Base-by-base conservation (phyloP, 306 rosid genomes). In the Trichosanthes truncata region DNA sequence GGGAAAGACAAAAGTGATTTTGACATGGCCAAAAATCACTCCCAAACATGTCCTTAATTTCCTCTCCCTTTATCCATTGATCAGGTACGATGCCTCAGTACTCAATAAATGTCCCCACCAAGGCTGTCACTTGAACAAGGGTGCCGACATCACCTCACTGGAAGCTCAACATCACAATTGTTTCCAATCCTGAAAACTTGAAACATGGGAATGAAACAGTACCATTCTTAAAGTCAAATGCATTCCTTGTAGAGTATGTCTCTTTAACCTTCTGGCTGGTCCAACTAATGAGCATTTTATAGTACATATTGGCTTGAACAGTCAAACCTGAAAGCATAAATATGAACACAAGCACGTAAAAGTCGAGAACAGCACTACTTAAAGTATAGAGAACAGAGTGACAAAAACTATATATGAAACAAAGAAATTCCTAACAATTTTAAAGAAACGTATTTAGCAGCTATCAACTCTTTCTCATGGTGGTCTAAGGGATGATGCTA, bases 191-290 rank as follows among this genome's bases (percentile, higher is more conserved):
- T 75, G 76, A 75, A 75, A 75, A 75, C n/a, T 4, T 10, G 41
- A 82, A 60, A 76, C 35, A 71, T 33, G 69, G 65, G 56, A 79
- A 76, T 48, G 72, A 66, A 26, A 43, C 69, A 78, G 38, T 84
- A 92, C 97, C 95, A 52, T 91, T 81, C 75, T 94, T 92, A 78
- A 94, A 94, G 85, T 94, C 98, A 84, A 94, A 94, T 45, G 95
- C 95, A 84, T 92, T 94, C 67, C 80, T 87, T 36, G 89, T 88
- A 59, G 90, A 84, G 86, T 88, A 85, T 29, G 93, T 82, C 76
- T 94, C 97, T 86, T 94, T 94, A 55, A 94, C 81, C 87, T 86
- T 92, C 92, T 92, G 97, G 90, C 97, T 92, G 85, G 97, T 94
- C 97, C 98, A 94, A 79, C 92, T 82, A 84, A 94, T 89, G 82